Evolutionary conservation across 2,329 filamentous ascomycete species (phyloP).

Genomic region (Talaromyces sp.): DNA sequence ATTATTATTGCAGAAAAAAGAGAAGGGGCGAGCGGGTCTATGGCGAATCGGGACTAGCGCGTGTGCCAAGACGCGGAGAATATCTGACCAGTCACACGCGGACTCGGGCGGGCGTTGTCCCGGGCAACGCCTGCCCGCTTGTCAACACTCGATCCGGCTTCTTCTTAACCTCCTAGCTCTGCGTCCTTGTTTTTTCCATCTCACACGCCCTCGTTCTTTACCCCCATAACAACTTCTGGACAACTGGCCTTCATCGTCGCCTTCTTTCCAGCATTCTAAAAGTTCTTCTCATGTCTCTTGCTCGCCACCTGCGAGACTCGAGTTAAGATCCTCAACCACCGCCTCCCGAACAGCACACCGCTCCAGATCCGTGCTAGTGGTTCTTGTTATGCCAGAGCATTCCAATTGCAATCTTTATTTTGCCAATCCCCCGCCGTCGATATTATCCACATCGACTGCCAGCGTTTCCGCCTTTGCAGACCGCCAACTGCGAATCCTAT

Average conservation of each 20-base stretch:
- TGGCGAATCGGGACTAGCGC: background rate
- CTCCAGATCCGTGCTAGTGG: conserved; percentile 2
- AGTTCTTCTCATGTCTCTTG: background rate
- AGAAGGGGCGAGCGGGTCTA: conserved; percentile 4
- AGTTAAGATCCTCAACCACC: background rate
- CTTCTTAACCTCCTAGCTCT: conserved; percentile 2
- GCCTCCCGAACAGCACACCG: background rate
- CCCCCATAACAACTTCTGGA: background rate
- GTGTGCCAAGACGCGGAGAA: conserved; percentile 4
- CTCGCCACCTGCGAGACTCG: background rate
- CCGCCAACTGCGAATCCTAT: background rate
- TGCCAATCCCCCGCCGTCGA: background rate
- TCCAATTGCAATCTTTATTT: conserved; percentile 1
- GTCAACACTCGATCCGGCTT: conserved; percentile 11
- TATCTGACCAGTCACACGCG: conserved; percentile 6
- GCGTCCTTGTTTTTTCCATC: conserved; percentile 13
- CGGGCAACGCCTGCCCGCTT: conserved; percentile 7
- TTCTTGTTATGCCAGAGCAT: conserved; percentile 9
- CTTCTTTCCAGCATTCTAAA: background rate
- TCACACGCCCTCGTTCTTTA: conserved; percentile 12
- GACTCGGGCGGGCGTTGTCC: conserved; percentile 3
- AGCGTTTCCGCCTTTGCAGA: background rate
- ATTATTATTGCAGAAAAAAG: conserved; percentile 6
- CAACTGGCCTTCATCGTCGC: background rate
- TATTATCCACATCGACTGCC: background rate